Evolutionary conservation across 2,329 filamentous ascomycete genomes (phyloP).

Genomic region (Xylariaceae sp.): DNA sequence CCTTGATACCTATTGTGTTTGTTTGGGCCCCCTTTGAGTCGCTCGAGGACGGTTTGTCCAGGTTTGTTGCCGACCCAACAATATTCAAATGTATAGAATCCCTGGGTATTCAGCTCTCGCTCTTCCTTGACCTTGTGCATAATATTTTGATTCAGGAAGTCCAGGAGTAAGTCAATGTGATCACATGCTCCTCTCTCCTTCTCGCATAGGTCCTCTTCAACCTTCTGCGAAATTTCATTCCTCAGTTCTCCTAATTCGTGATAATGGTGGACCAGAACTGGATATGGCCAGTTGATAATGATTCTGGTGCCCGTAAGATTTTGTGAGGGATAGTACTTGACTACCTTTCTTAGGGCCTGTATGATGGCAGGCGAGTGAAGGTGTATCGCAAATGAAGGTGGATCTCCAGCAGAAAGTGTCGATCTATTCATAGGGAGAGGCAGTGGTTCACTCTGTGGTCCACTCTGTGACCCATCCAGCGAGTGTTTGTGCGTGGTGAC

Average conservation of each 20-base stretch:
- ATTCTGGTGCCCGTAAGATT: constrained; percentile 19
- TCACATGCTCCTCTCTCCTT: constrained; percentile 12
- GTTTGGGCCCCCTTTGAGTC: background rate
- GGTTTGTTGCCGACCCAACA: constrained; percentile 20
- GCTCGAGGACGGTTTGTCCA: constrained; percentile 2
- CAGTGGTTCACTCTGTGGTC: too few relatives aligned
- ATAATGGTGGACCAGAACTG: constrained; percentile 29
- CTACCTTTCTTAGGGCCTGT: constrained; percentile 26
- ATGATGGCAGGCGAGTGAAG: constrained; percentile 23
- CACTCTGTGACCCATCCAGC: too few relatives aligned
- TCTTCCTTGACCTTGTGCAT: constrained; percentile 23
- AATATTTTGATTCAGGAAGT: constrained; percentile 22
- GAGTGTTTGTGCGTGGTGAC: constrained; percentile 13
- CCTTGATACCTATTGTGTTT: background rate
- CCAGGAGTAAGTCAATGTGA: constrained; percentile 17
- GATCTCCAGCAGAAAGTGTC: background rate
- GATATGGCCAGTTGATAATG: constrained; percentile 23
- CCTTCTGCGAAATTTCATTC: constrained; percentile 3
- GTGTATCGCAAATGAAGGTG: constrained; percentile 19
- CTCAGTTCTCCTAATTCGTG: constrained; percentile 21
- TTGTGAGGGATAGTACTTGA: constrained; percentile 29
- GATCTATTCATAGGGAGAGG: background rate
- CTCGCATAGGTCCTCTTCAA: constrained; percentile 10
- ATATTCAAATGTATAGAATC: constrained; percentile 18
- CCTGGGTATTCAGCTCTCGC: constrained; percentile 17